phyloP scores from a whole-genome alignment of 2,329 filamentous ascomycete species.

The Geosmithia morbida region DNA sequence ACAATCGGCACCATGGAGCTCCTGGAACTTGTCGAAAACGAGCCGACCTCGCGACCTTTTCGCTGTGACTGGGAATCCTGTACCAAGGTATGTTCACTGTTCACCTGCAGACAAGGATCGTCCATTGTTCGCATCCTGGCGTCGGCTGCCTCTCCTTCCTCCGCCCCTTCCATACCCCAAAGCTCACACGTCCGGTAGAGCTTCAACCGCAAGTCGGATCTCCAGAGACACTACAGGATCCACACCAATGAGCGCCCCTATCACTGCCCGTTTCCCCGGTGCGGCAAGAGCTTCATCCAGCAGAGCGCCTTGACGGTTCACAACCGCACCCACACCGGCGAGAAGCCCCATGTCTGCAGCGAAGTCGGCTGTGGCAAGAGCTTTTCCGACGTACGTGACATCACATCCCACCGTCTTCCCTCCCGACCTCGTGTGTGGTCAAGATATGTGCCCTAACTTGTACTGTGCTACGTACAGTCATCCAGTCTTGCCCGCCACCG shows the following conservation, averaged over 20 bases:
- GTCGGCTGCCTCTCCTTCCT: too few relatives aligned
- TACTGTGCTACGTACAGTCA: conserved; percentile 28
- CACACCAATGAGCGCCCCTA: conserved; percentile 59
- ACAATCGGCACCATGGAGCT: conserved; percentile 36
- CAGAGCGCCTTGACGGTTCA: conserved; percentile 59
- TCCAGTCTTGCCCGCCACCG: conserved; percentile 52
- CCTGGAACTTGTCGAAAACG: conserved; percentile 50
- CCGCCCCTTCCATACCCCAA: neutral
- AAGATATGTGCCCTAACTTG: too few relatives aligned
- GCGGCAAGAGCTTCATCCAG: conserved; percentile 59
- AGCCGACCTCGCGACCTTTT: conserved; percentile 46
- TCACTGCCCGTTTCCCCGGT: conserved; percentile 42
- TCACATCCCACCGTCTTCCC: neutral
- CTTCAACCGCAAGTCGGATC: conserved; percentile 59
- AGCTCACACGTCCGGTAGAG: conserved; percentile 27
- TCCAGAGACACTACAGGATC: conserved; percentile 57
- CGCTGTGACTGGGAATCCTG: conserved; percentile 49
- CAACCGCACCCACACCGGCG: conserved; percentile 59
- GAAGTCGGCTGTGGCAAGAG: conserved; percentile 50
- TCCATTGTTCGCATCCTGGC: too few relatives aligned
- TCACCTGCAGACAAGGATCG: neutral
- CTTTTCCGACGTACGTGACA: conserved; percentile 49
- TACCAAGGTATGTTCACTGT: conserved; percentile 35
- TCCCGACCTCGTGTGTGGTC: neutral
- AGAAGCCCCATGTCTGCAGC: conserved; percentile 50